These are phyloP conservation scores for Fusarium equiseti DNA, from an alignment of 2,329 filamentous ascomycete species.

Conservation along the genomic window DNA sequence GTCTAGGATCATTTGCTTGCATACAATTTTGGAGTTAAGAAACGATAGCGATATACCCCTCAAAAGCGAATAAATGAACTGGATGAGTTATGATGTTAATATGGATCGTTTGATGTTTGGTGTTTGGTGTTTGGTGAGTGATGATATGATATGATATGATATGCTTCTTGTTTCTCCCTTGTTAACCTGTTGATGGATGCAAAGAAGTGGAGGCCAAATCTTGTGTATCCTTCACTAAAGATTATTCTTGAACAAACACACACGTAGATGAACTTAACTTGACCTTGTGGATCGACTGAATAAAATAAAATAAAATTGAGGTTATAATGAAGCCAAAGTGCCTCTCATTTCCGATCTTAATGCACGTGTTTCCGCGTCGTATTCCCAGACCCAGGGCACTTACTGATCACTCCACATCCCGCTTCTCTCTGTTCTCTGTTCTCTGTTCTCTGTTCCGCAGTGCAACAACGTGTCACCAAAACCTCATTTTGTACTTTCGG, in stretches of 20 bases:
- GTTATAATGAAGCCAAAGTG: not conserved
- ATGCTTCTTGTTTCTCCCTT: no score
- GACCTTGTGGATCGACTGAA: not conserved
- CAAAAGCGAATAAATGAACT: slow-evolving; percentile 31
- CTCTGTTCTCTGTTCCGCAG: slow-evolving; percentile 18
- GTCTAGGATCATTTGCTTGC: slow-evolving; percentile 27
- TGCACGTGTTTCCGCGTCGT: slow-evolving; percentile 45
- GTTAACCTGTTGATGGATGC: not conserved
- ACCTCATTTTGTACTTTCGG: slow-evolving; percentile 6
- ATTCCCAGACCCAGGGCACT: not conserved
- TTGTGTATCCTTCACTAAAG: not conserved
- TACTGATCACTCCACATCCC: slow-evolving; percentile 28
- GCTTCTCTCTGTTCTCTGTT: not conserved
- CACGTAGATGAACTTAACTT: not conserved
- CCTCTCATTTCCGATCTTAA: not conserved
- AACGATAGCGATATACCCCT: slow-evolving; percentile 32
- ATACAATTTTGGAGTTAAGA: slow-evolving; percentile 16
- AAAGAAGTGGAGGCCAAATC: not conserved
- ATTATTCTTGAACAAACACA: not conserved
- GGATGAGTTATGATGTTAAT: not conserved
- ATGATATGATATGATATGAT: not conserved
- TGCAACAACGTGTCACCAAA: slow-evolving; percentile 44
- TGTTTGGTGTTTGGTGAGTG: not conserved
- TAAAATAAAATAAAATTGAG: not conserved
- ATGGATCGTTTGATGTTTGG: not conserved